Evolutionary conservation across 2,329 filamentous ascomycete species (phyloP), one percentile per base, ranked within the genome.

Genomic region (Nothophoma quercina): DNA sequence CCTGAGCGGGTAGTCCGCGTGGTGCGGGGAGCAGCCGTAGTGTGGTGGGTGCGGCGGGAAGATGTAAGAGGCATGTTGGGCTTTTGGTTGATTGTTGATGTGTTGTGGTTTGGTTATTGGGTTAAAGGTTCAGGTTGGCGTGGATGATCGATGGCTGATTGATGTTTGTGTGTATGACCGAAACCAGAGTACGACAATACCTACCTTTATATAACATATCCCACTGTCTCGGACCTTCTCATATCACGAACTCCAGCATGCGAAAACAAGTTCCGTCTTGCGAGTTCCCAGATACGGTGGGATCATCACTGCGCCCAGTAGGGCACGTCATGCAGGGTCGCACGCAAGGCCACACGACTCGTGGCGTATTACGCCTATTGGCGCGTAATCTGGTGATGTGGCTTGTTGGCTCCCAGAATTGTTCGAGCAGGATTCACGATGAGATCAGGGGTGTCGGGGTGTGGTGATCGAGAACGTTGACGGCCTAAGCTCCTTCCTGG

Each of bases 1-100:
- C 76, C 51, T 13, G 60, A 75, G 55, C 73, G 74, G 18, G 67
- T 67, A 16, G 69, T 68, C 26, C 68, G 61, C 26, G 65, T 57
- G 49, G 70, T 75, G 53, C 58, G 66, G 50, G 65, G 62, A 53
- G 59, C 55, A 50, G 52, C 52, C 22, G 62, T 63, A 30, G 61
- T 64, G 43, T 61, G 66, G 38, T 58, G 56, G 32, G 58, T 59
- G 28, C 59, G 58, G 28, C 59, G 58, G 49, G 61, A 60, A 51
- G 59, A 60, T 30, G 58, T 58, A 15, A 73, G 58, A 65, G 69
- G 70, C 67, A 70, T 73, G 39, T 44, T 67, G 60, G 28, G 53
- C 26, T 10, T 33, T 35, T 34, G 4, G 26, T 51, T 26, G 22
- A 25, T 57, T 32, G 44, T 41, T 55, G 46, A 32, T 32, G 19